These are phyloP conservation scores for Quercus ilex DNA, from an alignment of 306 rosid species.

Conservation along the genomic window DNA sequence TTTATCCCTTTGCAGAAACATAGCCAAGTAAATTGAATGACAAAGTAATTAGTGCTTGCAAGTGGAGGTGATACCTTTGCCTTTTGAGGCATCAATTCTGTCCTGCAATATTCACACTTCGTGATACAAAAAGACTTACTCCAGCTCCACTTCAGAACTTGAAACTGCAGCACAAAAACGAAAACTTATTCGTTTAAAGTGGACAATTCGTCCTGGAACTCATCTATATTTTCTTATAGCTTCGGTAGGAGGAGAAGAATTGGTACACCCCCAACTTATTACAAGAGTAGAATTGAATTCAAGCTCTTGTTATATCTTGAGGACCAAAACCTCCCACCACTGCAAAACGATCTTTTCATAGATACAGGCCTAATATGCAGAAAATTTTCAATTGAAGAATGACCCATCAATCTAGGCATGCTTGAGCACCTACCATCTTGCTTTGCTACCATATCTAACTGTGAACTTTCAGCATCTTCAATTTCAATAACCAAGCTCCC, in stretches of 20 bases:
- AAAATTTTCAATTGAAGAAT: constrained; percentile 37
- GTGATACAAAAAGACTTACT: neutral
- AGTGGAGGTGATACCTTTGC: neutral
- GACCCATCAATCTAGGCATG: constrained; percentile 17
- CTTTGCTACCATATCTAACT: constrained; percentile 5
- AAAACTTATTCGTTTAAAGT: neutral
- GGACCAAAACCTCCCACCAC: constrained; percentile 34
- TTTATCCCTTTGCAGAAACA: neutral
- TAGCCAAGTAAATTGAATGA: neutral
- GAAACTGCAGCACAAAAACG: neutral
- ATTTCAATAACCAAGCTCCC: neutral
- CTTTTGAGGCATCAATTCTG: neutral
- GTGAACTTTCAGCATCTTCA: constrained; percentile 2
- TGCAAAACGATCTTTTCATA: constrained; percentile 59
- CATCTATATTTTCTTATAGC: neutral
- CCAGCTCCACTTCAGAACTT: neutral
- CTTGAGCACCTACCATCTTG: constrained; percentile 13
- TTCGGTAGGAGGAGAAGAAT: neutral
- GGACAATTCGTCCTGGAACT: neutral
- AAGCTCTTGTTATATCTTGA: constrained; percentile 23
- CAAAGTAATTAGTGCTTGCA: neutral
- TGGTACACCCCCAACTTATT: constrained; percentile 4
- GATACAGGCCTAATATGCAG: constrained; percentile 48
- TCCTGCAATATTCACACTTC: neutral
- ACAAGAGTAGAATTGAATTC: constrained; percentile 17